Evolutionary conservation across 129 eudicot species (phyloP), one percentile per base, ranked within the genome.

Genomic region (Flaveria linearis): DNA sequence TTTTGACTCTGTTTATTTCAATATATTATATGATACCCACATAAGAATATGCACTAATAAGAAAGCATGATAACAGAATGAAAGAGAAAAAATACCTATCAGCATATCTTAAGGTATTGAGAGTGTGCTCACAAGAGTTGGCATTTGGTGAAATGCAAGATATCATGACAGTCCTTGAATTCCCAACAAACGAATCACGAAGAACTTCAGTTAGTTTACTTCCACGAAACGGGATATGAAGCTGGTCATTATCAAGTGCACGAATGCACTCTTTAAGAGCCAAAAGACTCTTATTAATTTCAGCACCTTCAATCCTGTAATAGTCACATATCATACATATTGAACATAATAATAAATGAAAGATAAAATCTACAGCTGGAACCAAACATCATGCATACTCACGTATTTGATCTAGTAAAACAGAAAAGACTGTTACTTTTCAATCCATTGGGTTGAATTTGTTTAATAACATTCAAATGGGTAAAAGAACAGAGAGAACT

Each of bases 211-310:
- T 92, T 51, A 92, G 90, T 74, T 92, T 92, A 84, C 98, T 92
- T 76, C 98, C 98, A 76, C 98, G 96, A 84, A 92, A 92, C 16
- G 98, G 98, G 82, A 92, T 92, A 84, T 92, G 98, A 73, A 92
- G 76, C 78, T 92, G 98, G 80, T 92, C 98, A 82, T 92, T 92
- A 65, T 92, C 98, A 76, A 92, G 96, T 60, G 96, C 98, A 81
- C 98, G 98, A 56, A 92, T 92, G 82, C 98, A 92, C 84, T 92
- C 96, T 86, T 92, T 92, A 55, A 92, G 86, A 74, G 98, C 98
- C 94, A 92, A 83, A 71, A 92, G 90, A 77, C 94, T 87, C 84
- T 92, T 92, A 86, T 92, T 92, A 49, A 92, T 92, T 92, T 92
- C 98, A 82, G 98, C 98, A 55, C 98, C 98, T 84, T 92, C 98